phyloP scores from a whole-genome alignment of 2,329 filamentous ascomycete species.

The Colletotrichum shisoi region DNA sequence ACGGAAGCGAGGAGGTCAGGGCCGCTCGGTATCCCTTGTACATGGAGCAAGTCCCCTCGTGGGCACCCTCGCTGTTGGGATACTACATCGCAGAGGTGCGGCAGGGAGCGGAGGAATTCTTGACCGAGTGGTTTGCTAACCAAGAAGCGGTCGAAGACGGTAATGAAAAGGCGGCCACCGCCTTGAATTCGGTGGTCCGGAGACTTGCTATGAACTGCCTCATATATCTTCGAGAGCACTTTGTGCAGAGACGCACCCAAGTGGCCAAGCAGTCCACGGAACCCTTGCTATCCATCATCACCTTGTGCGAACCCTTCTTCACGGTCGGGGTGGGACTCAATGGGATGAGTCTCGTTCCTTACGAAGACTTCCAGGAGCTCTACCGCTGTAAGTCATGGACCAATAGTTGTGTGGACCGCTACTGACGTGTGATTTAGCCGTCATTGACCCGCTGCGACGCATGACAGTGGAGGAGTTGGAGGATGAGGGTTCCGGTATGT shows the following conservation, averaged over 20 bases:
- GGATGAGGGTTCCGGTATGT: conserved; percentile 68
- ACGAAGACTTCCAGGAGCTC: conserved; percentile 47
- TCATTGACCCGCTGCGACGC: conserved; percentile 59
- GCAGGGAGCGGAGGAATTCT: conserved; percentile 53
- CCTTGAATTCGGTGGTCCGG: conserved; percentile 49
- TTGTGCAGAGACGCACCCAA: conserved; percentile 53
- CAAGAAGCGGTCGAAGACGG: conserved; percentile 43
- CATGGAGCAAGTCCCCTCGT: conserved; percentile 50
- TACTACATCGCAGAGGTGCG: conserved; percentile 57
- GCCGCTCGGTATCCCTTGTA: conserved; percentile 45
- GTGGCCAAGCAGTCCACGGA: conserved; percentile 55
- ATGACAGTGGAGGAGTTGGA: conserved; percentile 67
- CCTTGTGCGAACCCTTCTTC: conserved; percentile 54
- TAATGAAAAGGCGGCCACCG: conserved; percentile 45
- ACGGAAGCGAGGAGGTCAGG: conserved; percentile 42
- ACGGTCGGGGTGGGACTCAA: conserved; percentile 26
- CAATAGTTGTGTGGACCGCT: neutral
- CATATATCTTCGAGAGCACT: conserved; percentile 56
- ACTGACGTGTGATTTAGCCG: conserved; percentile 44
- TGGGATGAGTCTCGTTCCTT: conserved; percentile 9
- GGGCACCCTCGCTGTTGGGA: conserved; percentile 61
- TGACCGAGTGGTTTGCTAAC: conserved; percentile 52
- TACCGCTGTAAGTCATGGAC: conserved; percentile 50
- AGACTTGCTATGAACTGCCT: conserved; percentile 57
- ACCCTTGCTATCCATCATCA: conserved; percentile 54